Conservation (phyloP, 106 monocot genomes). For the Dendrobium chrysotoxum region DNA sequence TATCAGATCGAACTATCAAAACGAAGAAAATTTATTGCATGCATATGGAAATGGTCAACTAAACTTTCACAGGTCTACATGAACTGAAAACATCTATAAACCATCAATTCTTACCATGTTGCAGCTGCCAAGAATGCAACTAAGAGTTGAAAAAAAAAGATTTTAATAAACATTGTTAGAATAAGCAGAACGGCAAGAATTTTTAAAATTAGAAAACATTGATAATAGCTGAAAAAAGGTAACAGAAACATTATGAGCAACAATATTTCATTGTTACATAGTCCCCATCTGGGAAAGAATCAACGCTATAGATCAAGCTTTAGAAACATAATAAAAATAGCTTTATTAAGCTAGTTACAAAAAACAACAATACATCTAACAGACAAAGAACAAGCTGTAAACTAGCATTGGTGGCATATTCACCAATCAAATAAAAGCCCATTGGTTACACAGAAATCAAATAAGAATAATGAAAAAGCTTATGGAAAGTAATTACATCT, state of each 20-base stretch:
- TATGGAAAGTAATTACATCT: constrained; percentile 42
- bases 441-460: neutral
- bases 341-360: neutral
- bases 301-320: neutral
- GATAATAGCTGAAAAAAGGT: neutral
- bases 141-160: neutral
- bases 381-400: neutral
- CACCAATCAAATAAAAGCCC: neutral
- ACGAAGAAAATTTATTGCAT: too few species aligned
- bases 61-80: neutral
- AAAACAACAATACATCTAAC: neutral
- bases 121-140: neutral
- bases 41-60: too few species aligned
- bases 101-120: neutral
- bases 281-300: neutral
- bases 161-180: too few species aligned
- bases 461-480: neutral
- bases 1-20: neutral
- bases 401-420: neutral
- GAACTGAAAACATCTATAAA: neutral
- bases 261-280: neutral
- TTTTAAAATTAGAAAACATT: too few species aligned
- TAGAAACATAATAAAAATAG: neutral
- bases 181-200: too few species aligned
- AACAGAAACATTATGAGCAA: neutral